Base-by-base conservation (phyloP, 2,329 filamentous ascomycete genomes). In the Beauveria varroae region DNA sequence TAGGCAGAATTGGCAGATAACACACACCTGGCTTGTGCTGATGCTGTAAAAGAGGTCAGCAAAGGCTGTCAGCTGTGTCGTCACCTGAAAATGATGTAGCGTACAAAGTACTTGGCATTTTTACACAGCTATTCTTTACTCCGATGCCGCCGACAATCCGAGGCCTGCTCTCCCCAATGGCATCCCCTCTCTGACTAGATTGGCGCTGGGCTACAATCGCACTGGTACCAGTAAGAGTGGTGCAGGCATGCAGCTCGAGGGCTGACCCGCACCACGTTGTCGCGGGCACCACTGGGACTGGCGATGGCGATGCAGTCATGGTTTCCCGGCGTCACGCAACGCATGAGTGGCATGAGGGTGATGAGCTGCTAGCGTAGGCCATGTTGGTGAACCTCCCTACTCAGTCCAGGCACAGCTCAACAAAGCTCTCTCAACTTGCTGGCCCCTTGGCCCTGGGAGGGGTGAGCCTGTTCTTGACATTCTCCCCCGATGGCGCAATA, bases 401-500 rank as follows among this genome's bases (percentile, higher is more conserved):
- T 12, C 34, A 37, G 34, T 2, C 12, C 34, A 52, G 50, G 30
- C n/a, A 40, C 49, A 34, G 30, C 50, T 22, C 50, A 52, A 52
- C 50, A 52, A 52, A 52, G 18, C 26, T 51, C 28, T 30, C 49
- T 20, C 49, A 26, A 10, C 50, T 52, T 37, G 24, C 18, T 51
- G 34, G 28, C n/a, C 30, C 16, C 28, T 40, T 40, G 30, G 5
- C 14, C 12, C 30, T 52, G 50, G 30, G 47, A 7, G 47, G 26
- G 49, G 30, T 22, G 12, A 26, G 7, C 12, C 22, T 49, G 41
- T n/a, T n/a, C 40, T 24, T 16, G 22, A 44, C 34, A 53, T 41
- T 58, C 37, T 20, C 44, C 44, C 22, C 58, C 50, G 58, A 60
- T 60, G 50, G 58, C 58, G 58, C 58, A 60, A 60, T 60, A 52